Conservation (phyloP, 2,329 filamentous ascomycete genomes). For the Cyphellophora attinorum region DNA sequence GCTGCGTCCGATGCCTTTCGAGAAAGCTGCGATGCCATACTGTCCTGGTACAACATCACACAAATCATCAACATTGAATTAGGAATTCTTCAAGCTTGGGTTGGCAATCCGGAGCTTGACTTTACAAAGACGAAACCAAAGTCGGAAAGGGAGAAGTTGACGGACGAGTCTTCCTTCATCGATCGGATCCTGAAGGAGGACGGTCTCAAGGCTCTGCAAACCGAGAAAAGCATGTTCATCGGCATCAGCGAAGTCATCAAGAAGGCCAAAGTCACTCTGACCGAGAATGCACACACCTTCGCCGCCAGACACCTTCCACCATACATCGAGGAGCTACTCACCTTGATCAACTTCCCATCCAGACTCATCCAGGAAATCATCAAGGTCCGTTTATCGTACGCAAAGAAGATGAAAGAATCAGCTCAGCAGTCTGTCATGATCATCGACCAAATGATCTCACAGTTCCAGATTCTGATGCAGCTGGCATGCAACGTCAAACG, state of each 20-base stretch:
- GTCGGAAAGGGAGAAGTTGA: conserved; percentile 60
- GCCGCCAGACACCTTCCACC: conserved; percentile 83
- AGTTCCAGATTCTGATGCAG: conserved; percentile 87
- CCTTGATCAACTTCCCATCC: conserved; percentile 93
- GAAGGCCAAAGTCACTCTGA: conserved; percentile 87
- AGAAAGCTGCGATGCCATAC: conserved; percentile 77
- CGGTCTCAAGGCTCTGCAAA: conserved; percentile 81
- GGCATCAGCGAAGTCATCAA: conserved; percentile 77
- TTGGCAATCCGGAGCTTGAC: conserved; percentile 89
- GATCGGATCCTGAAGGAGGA: conserved; percentile 94
- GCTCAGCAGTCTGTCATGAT: conserved; percentile 87
- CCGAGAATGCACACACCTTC: conserved; percentile 75
- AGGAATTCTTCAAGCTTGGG: conserved; percentile 85
- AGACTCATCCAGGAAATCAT: conserved; percentile 95
- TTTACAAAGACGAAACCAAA: conserved; percentile 67
- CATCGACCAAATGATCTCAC: conserved; percentile 94
- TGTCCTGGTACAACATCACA: conserved; percentile 95
- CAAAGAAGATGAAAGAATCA: conserved; percentile 90
- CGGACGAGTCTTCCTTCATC: conserved; percentile 86
- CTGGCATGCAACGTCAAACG: conserved; percentile 88
- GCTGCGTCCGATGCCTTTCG: conserved; percentile 68
- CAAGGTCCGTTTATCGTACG: conserved; percentile 79
- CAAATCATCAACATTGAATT: conserved; percentile 93
- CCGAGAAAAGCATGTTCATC: conserved; percentile 69
- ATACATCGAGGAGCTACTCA: conserved; percentile 92